Base-by-base conservation (phyloP, 176 grass and related monocot species). In the Zoysia japonica region DNA sequence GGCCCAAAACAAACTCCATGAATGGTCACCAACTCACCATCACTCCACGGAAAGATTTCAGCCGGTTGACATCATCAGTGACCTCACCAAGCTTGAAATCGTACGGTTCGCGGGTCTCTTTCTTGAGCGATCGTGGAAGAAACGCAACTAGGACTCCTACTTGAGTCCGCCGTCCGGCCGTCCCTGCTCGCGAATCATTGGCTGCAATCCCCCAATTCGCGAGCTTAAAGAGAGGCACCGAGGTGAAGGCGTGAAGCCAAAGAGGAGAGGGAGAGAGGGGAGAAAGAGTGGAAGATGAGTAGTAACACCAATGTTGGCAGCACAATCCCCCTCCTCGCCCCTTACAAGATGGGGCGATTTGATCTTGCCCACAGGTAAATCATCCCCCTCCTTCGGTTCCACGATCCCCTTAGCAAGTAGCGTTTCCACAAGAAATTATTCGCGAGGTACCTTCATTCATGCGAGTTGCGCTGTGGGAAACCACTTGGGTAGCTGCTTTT, bases 271-370 rank as follows among this genome's bases (percentile, higher is more conserved):
- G 9, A 19, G 8, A 5, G 10, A 15, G 7, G 11, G 41, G 52
- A 35, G 41, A 28, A 28, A 28, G 28, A 28, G 28, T 10, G 28
- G 17, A 81, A 66, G 71, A 89, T 76, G 82, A 84, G 65, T 28
- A 28, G 28, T 66, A 50, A 10, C 6, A 48, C 10, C 3, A 38
- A 14, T 3, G 41, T 43, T 17, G 67, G 7, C 9, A 17, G 40
- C 75, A 49, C 66, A 44, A 4, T 4, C 12, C 82, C 86, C 17
- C 87, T 93, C 57, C 76, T 89, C 60, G 71, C 90, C 56, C 76
- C 71, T 1, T 78, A 89, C 87, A 93, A 75, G 75, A 93, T 87
- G 87, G 87, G 90, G 0, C 80, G 47, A 19, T 89, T 87, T 74
- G 39, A 82, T 77, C 86, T 92, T 59, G 77, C 87, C 50, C 87